Evolutionary conservation across 2,329 filamentous ascomycete genomes (phyloP).

Genomic region (Cadophora luteo-olivacea): DNA sequence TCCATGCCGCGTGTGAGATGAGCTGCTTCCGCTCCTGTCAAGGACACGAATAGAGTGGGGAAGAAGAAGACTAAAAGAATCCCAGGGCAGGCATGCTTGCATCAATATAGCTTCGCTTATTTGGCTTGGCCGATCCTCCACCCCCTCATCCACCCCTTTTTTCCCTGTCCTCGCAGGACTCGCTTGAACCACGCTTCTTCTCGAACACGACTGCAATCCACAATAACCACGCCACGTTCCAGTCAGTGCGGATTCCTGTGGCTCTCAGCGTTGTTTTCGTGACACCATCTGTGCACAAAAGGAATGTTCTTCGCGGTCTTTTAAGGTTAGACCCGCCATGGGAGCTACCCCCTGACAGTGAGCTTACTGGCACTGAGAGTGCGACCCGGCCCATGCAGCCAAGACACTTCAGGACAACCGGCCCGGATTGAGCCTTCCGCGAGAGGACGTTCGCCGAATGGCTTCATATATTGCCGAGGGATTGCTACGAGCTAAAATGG

Average conservation of each 20-base stretch:
- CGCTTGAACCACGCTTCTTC: slow-evolving; percentile 6
- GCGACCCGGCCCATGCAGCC: not conserved
- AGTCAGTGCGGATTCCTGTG: not conserved
- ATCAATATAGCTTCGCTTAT: slow-evolving; percentile 5
- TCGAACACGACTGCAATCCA: not conserved
- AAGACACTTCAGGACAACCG: not conserved
- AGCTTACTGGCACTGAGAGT: not conserved
- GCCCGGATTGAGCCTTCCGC: slow-evolving; percentile 6
- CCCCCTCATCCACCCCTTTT: not conserved
- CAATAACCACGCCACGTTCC: not conserved
- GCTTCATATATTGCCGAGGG: not conserved
- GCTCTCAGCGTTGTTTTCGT: not conserved
- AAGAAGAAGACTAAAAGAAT: not conserved
- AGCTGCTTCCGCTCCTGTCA: slow-evolving; percentile 5
- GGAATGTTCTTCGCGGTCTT: not conserved
- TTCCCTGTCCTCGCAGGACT: not conserved
- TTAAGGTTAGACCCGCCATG: slow-evolving; percentile 5
- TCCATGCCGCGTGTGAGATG: not conserved
- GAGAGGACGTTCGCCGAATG: not conserved
- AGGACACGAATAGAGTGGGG: slow-evolving; percentile 2
- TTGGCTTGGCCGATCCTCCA: slow-evolving; percentile 5
- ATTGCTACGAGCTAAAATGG: not conserved
- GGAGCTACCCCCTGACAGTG: not conserved
- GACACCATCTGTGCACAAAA: slow-evolving; percentile 2
- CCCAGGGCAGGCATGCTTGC: too few relatives aligned